These are phyloP conservation scores for Penicillium italicum DNA, from an alignment of 2,329 filamentous ascomycete genomes.

Conservation along the genomic window DNA sequence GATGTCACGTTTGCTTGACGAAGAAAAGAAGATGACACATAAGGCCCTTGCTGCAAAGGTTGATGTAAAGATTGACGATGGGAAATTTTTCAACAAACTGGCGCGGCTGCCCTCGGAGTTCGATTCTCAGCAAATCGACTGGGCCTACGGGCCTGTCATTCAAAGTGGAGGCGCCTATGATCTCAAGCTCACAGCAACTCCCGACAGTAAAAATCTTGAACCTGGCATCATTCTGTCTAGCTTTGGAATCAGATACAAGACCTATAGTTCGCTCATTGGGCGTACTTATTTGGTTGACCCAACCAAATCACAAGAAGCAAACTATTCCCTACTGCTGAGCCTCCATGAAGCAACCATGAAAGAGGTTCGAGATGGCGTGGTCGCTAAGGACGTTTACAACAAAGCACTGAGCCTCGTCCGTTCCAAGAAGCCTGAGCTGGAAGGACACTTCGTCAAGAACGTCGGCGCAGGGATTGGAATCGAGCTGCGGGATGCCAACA, in stretches of 20 bases:
- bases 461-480: slow-evolving; percentile 90
- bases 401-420: slow-evolving; percentile 79
- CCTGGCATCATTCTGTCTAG: slow-evolving; percentile 91
- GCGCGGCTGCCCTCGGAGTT: slow-evolving; percentile 82
- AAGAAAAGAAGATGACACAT: slow-evolving; percentile 96
- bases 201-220: slow-evolving; percentile 79
- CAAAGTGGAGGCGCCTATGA: slow-evolving; percentile 97
- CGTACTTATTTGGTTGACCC: slow-evolving; percentile 96
- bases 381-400: slow-evolving; percentile 84
- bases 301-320: slow-evolving; percentile 90
- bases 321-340: slow-evolving; percentile 81
- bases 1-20: slow-evolving; percentile 93
- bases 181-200: slow-evolving; percentile 71
- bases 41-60: slow-evolving; percentile 81
- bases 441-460: slow-evolving; percentile 91
- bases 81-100: slow-evolving; percentile 85
- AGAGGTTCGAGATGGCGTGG: slow-evolving; percentile 79
- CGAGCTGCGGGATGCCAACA: slow-evolving; percentile 78
- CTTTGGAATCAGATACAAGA: slow-evolving; percentile 90
- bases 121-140: slow-evolving; percentile 84
- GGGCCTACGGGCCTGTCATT: slow-evolving; percentile 84
- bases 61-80: slow-evolving; percentile 84
- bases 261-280: slow-evolving; percentile 87
- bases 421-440: slow-evolving; percentile 88
- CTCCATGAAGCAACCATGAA: slow-evolving; percentile 89